Evolutionary conservation across 2,329 filamentous ascomycete genomes (phyloP).

Genomic region (Pseudocercospora fuligena): DNA sequence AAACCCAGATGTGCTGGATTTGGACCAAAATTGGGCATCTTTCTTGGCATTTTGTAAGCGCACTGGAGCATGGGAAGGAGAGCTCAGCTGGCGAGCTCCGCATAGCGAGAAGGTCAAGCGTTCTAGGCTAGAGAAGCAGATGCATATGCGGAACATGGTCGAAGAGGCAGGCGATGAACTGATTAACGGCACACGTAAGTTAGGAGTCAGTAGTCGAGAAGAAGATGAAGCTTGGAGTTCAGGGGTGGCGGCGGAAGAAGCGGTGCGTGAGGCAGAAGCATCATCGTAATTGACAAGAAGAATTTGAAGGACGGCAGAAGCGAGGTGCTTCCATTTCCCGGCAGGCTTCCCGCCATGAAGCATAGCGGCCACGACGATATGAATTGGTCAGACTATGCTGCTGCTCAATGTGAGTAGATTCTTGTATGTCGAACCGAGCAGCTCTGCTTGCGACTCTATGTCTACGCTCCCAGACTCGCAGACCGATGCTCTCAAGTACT

Average conservation of each 20-base stretch:
- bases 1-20: conserved; percentile 28
- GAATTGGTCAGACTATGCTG: too few relatives aligned
- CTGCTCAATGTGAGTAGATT: too few relatives aligned
- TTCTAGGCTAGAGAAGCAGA: conserved; percentile 31
- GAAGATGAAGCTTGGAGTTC: conserved; percentile 14
- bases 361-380: too few relatives aligned
- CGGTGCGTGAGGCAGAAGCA: conserved; percentile 1
- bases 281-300: background rate
- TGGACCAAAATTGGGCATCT: conserved; percentile 32
- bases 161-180: background rate
- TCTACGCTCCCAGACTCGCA: too few relatives aligned
- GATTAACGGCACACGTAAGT: background rate
- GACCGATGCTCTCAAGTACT: too few relatives aligned
- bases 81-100: conserved; percentile 16
- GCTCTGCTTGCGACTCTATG: too few relatives aligned
- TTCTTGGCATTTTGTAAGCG: conserved; percentile 34
- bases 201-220: conserved; percentile 10
- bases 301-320: too few relatives aligned
- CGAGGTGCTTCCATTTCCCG: too few relatives aligned
- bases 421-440: too few relatives aligned
- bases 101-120: conserved; percentile 23
- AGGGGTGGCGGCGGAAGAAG: conserved; percentile 14
- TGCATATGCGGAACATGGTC: conserved; percentile 10
- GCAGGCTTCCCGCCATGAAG: too few relatives aligned
- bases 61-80: conserved; percentile 22